Conservation (phyloP, 1,284 basidiomycete species). For the Rhodofomes roseus region DNA sequence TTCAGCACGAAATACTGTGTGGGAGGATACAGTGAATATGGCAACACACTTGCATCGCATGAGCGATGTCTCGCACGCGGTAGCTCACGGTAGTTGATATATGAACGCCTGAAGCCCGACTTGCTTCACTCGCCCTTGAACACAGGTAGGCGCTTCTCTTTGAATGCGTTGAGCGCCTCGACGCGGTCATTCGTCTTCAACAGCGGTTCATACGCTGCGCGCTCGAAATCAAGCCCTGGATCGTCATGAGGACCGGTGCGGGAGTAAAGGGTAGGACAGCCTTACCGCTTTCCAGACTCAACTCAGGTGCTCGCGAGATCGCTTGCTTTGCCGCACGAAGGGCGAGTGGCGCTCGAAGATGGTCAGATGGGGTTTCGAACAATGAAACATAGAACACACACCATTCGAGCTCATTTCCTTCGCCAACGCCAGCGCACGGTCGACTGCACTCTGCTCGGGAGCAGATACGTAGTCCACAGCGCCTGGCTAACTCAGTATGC, state of each 20-base stretch:
- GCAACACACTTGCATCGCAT: too few relatives aligned
- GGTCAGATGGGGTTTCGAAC: not conserved
- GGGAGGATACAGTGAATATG: too few relatives aligned
- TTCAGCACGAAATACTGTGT: too few relatives aligned
- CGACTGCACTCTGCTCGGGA: slow-evolving; percentile 54
- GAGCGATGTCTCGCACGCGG: too few relatives aligned
- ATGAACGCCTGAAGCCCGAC: not conserved
- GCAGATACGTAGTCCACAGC: slow-evolving; percentile 77
- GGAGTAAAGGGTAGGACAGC: too few relatives aligned
- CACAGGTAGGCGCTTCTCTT: slow-evolving; percentile 79
- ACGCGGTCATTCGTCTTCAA: slow-evolving; percentile 74
- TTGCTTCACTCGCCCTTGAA: slow-evolving; percentile 75
- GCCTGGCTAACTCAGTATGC: slow-evolving; percentile 39
- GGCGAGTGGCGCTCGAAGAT: slow-evolving; percentile 74
- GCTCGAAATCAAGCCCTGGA: slow-evolving; percentile 83
- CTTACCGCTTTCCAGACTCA: slow-evolving; percentile 72
- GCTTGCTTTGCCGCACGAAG: slow-evolving; percentile 87
- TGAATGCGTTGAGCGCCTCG: slow-evolving; percentile 88
- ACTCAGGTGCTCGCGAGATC: slow-evolving; percentile 75
- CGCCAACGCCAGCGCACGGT: slow-evolving; percentile 64
- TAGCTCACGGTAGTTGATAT: too few relatives aligned
- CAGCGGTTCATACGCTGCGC: slow-evolving; percentile 83
- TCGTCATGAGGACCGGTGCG: not conserved
- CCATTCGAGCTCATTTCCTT: slow-evolving; percentile 69
- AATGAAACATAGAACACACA: slow-evolving; percentile 27